phyloP scores from a whole-genome alignment of 306 rosid genomes.

The Prunus dulcis region DNA sequence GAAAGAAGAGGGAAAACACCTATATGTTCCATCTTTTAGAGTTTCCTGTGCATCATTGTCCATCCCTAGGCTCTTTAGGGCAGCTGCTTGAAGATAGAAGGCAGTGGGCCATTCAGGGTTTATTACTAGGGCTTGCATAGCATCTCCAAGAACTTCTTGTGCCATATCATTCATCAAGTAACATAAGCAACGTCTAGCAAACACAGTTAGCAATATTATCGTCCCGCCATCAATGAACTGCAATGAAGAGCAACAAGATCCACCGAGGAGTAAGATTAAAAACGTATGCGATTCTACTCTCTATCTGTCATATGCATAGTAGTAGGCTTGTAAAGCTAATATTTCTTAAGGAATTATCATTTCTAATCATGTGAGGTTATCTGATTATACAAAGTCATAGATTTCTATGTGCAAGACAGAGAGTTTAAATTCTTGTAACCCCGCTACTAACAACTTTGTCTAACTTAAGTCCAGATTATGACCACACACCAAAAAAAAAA shows the following conservation, averaged over 20 bases:
- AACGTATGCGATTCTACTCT: neutral
- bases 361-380: neutral
- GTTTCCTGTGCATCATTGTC: too few relatives aligned
- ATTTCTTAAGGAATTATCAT: neutral
- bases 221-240: slow-evolving; percentile 77
- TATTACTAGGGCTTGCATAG: slow-evolving; percentile 51
- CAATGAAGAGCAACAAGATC: slow-evolving; percentile 22
- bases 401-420: neutral
- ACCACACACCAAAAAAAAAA: too few relatives aligned
- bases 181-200: slow-evolving; percentile 83
- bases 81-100: too few relatives aligned
- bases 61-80: too few relatives aligned
- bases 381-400: neutral
- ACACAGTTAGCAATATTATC: slow-evolving; percentile 68
- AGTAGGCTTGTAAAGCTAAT: neutral
- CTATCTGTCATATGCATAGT: neutral
- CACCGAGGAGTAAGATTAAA: neutral
- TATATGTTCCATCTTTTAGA: too few relatives aligned
- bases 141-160: slow-evolving; percentile 92
- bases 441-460: neutral
- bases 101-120: too few relatives aligned
- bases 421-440: too few relatives aligned
- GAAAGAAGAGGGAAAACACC: too few relatives aligned
- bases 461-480: neutral
- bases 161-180: slow-evolving; percentile 78